Evolutionary conservation across 2,329 filamentous ascomycete species (phyloP), one percentile per base, ranked within the genome.

Genomic region (Scedosporium apiospermum): DNA sequence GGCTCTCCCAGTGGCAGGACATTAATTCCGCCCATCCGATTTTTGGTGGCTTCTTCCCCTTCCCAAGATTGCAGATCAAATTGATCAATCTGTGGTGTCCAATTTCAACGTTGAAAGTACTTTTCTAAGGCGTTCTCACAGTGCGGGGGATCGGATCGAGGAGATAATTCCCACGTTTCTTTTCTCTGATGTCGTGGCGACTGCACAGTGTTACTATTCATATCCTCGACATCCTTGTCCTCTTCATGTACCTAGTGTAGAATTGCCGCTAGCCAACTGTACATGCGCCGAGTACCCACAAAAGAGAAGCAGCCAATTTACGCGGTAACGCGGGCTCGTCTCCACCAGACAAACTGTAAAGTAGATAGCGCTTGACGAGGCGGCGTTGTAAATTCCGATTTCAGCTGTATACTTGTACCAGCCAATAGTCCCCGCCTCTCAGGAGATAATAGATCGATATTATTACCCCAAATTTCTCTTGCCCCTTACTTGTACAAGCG

Each of bases 401-500:
- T 61, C 60, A 51, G 44, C n/a, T 55, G 49, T 7, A 53, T 7
- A 55, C 34, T n/a, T 58, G 14, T 41, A 38, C 27, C 23, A 42
- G 23, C 21, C 60, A 61, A 51, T 38, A 34, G 49, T 51, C 34
- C 44, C 46, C 26, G 21, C 59, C 59, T 34, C 42, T 61, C 23
- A 16, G 44, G 59, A 41, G 18, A 41, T 57, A 23, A 27, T 21
- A 57, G 23, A 42, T 30, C 26, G 30, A 41, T 57, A 55, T 57
- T 34, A 61, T 57, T 38, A 57, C 60, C 60, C 59, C 60, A 61
- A 61, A 55, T 61, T 61, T 53, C 44, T n/a, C 21, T 61, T 18
- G 27, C 57, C 51, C 44, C 44, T 23, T 18, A 49, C 44, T n/a
- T 18, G 21, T 9, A 6, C 27, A 57, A 26, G 41, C 18, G 58